Conservation (phyloP, 305 asterid species). For the Plantago lanceolata region DNA sequence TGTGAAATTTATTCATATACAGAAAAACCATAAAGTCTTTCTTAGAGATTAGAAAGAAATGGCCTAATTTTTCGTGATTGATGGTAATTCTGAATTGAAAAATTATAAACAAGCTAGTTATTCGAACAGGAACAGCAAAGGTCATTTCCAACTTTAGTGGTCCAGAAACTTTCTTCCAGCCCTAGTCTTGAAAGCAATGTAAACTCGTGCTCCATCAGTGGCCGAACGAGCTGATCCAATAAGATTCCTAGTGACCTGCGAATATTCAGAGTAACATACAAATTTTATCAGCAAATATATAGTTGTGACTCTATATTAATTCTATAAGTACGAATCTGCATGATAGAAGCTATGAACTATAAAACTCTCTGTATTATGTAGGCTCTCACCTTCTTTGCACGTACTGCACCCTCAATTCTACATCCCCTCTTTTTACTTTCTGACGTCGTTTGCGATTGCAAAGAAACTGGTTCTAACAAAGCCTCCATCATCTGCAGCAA, state of each 20-base stretch:
- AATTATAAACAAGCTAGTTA: too few species aligned
- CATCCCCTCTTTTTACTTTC: slow-evolving; percentile 45
- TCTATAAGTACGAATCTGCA: not conserved
- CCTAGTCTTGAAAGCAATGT: slow-evolving; percentile 1
- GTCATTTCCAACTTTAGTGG: not conserved
- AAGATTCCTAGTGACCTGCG: slow-evolving; percentile 89
- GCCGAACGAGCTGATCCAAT: slow-evolving; percentile 83
- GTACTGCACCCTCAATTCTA: slow-evolving; percentile 87
- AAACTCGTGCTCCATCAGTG: slow-evolving; percentile 2
- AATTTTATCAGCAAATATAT: not conserved
- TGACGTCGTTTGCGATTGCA: slow-evolving; percentile 46
- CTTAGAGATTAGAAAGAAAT: too few species aligned
- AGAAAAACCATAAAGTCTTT: too few species aligned
- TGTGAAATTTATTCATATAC: too few species aligned
- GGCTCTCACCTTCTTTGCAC: slow-evolving; percentile 65
- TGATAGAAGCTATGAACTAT: not conserved
- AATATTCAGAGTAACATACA: slow-evolving; percentile 20
- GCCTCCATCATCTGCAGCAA: slow-evolving; percentile 85
- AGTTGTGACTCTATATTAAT: not conserved
- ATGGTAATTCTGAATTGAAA: too few species aligned
- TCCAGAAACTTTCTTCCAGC: slow-evolving; percentile 3
- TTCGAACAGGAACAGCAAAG: too few species aligned
- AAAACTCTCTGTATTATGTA: not conserved
- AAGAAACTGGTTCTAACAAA: slow-evolving; percentile 67
- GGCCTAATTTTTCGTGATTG: too few species aligned